These are phyloP conservation scores for Periglandula ipomoeae DNA, from an alignment of 2,329 filamentous ascomycete genomes.

Conservation along the genomic window DNA sequence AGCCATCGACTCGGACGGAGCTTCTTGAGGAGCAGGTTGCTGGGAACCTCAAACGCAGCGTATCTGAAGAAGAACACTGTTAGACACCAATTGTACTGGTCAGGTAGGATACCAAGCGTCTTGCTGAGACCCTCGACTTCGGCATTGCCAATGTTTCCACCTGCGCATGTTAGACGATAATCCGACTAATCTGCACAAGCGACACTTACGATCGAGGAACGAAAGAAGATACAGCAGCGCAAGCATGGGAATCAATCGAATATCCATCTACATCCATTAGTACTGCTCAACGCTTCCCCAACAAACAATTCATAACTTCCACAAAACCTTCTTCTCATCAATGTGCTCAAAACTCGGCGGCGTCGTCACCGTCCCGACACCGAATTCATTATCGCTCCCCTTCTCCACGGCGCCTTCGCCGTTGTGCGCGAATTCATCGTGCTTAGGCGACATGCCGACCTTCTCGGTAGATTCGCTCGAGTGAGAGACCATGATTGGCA, in stretches of 20 bases:
- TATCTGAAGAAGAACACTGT: constrained; percentile 74
- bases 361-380: background rate
- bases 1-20: constrained; percentile 67
- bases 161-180: constrained; percentile 11
- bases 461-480: background rate
- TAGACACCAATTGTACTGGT: constrained; percentile 63
- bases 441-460: background rate
- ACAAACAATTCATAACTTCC: constrained; percentile 32
- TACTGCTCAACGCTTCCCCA: background rate
- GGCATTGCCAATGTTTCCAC: constrained; percentile 57
- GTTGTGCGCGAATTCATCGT: background rate
- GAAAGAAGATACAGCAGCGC: constrained; percentile 58
- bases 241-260: constrained; percentile 51
- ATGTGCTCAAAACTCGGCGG: background rate
- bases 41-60: constrained; percentile 65
- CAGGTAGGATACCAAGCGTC: constrained; percentile 45
- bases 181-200: background rate
- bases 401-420: background rate
- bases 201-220: constrained; percentile 52
- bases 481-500: background rate
- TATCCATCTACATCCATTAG: constrained; percentile 32
- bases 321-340: constrained; percentile 45
- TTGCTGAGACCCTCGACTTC: constrained; percentile 52
- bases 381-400: background rate
- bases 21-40: constrained; percentile 67